phyloP scores from a whole-genome alignment of 305 asterid species.

The Solanum hybrid region DNA sequence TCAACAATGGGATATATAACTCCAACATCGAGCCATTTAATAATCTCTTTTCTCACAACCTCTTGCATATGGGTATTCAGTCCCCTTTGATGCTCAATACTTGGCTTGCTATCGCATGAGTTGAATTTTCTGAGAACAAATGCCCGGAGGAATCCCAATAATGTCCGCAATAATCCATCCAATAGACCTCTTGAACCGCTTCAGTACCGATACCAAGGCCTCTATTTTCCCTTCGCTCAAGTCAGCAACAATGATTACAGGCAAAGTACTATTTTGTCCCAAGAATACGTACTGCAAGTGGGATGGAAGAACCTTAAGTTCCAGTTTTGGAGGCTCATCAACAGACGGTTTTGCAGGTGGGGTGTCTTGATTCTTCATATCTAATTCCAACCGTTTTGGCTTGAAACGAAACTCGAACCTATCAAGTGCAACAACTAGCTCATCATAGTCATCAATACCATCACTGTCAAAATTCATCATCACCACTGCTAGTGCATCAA shows the following conservation, averaged over 20 bases:
- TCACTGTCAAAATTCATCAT: too few relatives aligned
- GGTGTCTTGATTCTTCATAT: neutral
- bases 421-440: neutral
- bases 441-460: too few relatives aligned
- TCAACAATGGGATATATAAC: neutral
- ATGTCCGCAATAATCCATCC: neutral
- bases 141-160: neutral
- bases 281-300: neutral
- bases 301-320: neutral
- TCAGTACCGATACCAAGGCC: neutral
- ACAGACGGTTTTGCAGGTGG: neutral
- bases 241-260: neutral
- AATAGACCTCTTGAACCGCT: neutral
- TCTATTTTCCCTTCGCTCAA: neutral
- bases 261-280: neutral
- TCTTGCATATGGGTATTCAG: neutral
- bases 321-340: neutral
- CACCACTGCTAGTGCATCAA: neutral
- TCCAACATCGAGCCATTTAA: neutral
- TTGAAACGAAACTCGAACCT: neutral
- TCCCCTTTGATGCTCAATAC: neutral
- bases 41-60: neutral
- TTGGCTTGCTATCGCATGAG: neutral
- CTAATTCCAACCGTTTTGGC: neutral
- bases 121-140: neutral